These are phyloP conservation scores for Petrea volubilis DNA, from an alignment of 257 asterid genomes.

Conservation along the genomic window DNA sequence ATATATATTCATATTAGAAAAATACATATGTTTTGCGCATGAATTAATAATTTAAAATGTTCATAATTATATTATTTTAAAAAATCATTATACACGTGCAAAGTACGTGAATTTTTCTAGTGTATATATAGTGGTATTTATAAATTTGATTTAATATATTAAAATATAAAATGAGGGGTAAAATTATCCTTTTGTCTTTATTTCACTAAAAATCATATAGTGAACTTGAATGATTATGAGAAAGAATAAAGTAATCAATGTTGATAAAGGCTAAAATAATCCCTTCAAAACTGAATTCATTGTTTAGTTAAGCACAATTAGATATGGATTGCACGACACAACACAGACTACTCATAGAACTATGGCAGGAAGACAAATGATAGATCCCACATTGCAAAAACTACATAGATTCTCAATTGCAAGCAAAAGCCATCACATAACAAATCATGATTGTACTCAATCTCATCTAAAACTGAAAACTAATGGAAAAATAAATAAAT, in stretches of 20 bases:
- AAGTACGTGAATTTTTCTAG: too few species aligned
- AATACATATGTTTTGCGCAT: too few species aligned
- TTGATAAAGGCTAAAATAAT: not conserved
- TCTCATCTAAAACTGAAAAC: not conserved
- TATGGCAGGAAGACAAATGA: not conserved
- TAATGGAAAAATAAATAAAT: constrained; percentile 20
- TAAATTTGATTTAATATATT: too few species aligned
- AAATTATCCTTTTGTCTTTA: too few species aligned
- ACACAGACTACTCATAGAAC: not conserved
- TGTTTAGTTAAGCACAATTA: not conserved
- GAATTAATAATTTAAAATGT: too few species aligned
- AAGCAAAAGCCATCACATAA: constrained; percentile 24
- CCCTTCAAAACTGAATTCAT: constrained; percentile 15
- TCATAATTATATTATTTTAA: too few species aligned
- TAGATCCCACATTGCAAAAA: constrained; percentile 28
- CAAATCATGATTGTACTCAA: not conserved
- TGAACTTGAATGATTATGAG: too few species aligned
- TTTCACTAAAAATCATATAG: too few species aligned
- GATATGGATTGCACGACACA: constrained; percentile 3
- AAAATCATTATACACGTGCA: too few species aligned
- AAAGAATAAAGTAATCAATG: constrained; percentile 17
- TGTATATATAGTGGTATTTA: too few species aligned
- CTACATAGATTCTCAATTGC: constrained; percentile 25
- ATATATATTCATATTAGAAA: too few species aligned
- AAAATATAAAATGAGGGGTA: too few species aligned